Conservation (phyloP, 176 grass and related monocot genomes). For the Puya raimondii region DNA sequence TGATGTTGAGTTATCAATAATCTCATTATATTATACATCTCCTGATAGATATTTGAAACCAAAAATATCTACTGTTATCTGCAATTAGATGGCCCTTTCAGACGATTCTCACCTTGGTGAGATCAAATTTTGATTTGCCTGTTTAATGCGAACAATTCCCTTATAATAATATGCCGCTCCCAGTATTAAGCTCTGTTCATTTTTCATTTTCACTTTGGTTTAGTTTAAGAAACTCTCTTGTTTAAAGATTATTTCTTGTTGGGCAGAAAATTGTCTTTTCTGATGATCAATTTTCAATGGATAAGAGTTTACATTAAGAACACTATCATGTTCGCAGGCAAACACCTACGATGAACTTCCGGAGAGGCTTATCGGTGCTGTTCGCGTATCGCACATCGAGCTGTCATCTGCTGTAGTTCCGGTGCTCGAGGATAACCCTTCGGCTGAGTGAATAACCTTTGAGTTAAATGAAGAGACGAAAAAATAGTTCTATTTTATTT, state of each 20-base stretch:
- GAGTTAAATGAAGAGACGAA: neutral
- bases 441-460: neutral
- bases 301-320: neutral
- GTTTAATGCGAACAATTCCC: no score
- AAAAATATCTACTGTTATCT: no score
- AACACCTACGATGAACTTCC: conserved; percentile 77
- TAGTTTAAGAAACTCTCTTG: neutral
- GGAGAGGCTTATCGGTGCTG: conserved; percentile 85
- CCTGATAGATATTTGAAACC: no score
- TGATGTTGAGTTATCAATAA: no score
- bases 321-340: conserved; percentile 28
- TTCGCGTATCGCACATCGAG: conserved; percentile 81
- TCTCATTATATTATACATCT: no score
- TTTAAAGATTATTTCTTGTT: neutral
- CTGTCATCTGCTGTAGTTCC: conserved; percentile 70
- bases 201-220: neutral
- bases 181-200: neutral
- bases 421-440: conserved; percentile 34
- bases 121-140: no score
- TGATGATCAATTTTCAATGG: no score
- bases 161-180: no score
- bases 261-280: neutral
- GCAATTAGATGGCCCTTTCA: no score
- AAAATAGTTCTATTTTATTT: neutral
- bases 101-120: no score